Evolutionary conservation across 257 asterid species (phyloP).

Genomic region (Fraxinus pennsylvanica): DNA sequence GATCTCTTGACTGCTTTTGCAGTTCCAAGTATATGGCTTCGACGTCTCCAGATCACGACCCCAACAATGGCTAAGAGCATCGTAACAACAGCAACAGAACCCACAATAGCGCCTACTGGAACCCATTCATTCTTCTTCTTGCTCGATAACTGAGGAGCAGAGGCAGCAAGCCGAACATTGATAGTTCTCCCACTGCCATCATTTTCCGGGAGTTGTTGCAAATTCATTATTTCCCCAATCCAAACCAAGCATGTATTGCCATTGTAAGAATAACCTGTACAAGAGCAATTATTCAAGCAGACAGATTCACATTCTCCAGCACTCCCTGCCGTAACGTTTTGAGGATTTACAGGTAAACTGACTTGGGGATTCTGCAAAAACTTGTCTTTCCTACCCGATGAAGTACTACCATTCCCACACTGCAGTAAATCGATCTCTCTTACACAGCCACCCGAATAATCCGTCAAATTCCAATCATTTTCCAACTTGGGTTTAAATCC

Average conservation of each 20-base stretch:
- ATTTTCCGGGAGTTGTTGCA: constrained; percentile 20
- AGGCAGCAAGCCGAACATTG: constrained; percentile 25
- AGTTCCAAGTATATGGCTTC: constrained; percentile 13
- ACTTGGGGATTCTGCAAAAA: constrained; percentile 22
- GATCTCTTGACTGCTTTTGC: constrained; percentile 34
- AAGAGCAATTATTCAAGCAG: constrained; percentile 47
- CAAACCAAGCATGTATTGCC: constrained; percentile 28
- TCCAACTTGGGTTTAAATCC: constrained; percentile 32
- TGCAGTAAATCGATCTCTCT: constrained; percentile 33
- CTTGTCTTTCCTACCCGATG: constrained; percentile 24
- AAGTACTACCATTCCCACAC: constrained; percentile 21
- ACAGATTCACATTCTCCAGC: constrained; percentile 38
- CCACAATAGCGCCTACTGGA: constrained; percentile 38
- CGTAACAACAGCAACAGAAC: constrained; percentile 29
- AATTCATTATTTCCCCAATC: constrained; percentile 21
- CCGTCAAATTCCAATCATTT: constrained; percentile 37
- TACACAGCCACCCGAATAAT: constrained; percentile 49
- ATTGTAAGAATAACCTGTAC: constrained; percentile 44
- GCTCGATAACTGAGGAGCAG: constrained; percentile 35
- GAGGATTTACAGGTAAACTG: constrained; percentile 17
- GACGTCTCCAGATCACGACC: constrained; percentile 23
- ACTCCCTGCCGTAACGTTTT: constrained; percentile 22
- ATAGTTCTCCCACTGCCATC: constrained; percentile 21
- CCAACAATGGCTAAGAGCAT: constrained; percentile 22
- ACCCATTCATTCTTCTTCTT: constrained; percentile 24